Percentiles rank a stretch among this genome's conserved stretches.
phyloP scores from a whole-genome alignment of 208 protist genomes.

The Trichomonas vaginalis region DNA sequence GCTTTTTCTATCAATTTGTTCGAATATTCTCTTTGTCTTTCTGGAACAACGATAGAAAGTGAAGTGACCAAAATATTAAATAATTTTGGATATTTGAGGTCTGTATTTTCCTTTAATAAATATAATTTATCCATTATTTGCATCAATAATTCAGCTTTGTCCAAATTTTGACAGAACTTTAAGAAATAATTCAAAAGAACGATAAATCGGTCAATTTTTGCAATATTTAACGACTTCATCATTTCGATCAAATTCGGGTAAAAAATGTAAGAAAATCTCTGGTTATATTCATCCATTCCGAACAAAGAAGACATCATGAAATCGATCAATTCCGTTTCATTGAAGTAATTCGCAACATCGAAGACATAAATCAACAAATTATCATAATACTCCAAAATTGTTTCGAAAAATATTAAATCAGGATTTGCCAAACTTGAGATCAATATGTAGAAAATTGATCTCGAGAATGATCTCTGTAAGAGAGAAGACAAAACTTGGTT shows the following conservation, averaged over 20 bases:
- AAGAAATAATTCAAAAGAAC: neutral
- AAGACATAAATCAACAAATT: neutral
- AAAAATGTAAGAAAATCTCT: neutral
- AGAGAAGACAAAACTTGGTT: neutral
- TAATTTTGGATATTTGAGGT: neutral
- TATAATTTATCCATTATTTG: neutral
- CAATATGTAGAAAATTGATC: neutral
- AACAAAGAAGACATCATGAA: neutral
- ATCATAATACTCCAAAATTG: neutral
- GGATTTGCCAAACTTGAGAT: neutral
- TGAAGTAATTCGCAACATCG: neutral
- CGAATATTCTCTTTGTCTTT: neutral
- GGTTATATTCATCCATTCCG: neutral
- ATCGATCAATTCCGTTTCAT: neutral
- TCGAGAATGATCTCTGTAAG: neutral
- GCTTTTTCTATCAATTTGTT: neutral
- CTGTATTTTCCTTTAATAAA: neutral
- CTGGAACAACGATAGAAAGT: neutral
- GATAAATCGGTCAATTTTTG: neutral
- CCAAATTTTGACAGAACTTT: neutral
- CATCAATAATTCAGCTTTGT: neutral
- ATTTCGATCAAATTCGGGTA: neutral
- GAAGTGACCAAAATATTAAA: neutral
- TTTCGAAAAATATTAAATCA: neutral
- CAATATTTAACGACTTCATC: neutral